A percentile compares a stretch with the other conserved stretches of the same genome.
Evolutionary conservation across 495 filamentous ascomycete species (phyloP).

Genomic region (Penicillium pulvis): DNA sequence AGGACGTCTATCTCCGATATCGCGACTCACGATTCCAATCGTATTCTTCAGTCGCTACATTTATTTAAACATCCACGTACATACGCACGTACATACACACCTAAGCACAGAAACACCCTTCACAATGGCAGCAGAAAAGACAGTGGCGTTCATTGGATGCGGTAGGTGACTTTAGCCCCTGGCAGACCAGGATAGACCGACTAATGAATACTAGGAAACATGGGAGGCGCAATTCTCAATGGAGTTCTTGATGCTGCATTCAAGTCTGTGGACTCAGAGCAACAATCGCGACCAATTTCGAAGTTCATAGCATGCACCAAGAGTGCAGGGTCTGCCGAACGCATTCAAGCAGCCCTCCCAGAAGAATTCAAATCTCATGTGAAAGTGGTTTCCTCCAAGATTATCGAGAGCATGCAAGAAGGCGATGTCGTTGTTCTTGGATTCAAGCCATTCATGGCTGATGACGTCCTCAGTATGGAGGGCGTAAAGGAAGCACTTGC

Average conservation of each 20-base stretch:
- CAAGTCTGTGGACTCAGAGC: not conserved
- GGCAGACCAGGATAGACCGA: not conserved
- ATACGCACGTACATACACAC: not conserved
- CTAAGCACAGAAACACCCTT: not conserved
- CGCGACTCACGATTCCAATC: not conserved
- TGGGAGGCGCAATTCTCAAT: constrained; percentile 41
- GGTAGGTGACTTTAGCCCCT: constrained; percentile 17
- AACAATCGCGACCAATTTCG: constrained; percentile 18
- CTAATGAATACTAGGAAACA: constrained; percentile 33
- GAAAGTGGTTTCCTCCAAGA: constrained; percentile 22
- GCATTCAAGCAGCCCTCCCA: constrained; percentile 13
- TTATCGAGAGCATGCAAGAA: constrained; percentile 27
- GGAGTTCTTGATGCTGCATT: constrained; percentile 37
- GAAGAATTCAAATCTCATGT: constrained; percentile 17
- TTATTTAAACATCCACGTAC: not conserved
- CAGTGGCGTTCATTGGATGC: constrained; percentile 36
- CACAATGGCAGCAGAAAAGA: constrained; percentile 9
- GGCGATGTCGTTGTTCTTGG: constrained; percentile 38
- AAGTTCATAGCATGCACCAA: constrained; percentile 36
- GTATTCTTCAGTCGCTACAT: not conserved
- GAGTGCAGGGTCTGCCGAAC: constrained; percentile 26
- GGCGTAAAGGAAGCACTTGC: constrained; percentile 43
- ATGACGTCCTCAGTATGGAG: constrained; percentile 29
- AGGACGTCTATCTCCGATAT: not conserved
- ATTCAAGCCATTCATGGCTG: constrained; percentile 41